Conservation (phyloP, 257 asterid species). For the Solanum clarkiae region DNA sequence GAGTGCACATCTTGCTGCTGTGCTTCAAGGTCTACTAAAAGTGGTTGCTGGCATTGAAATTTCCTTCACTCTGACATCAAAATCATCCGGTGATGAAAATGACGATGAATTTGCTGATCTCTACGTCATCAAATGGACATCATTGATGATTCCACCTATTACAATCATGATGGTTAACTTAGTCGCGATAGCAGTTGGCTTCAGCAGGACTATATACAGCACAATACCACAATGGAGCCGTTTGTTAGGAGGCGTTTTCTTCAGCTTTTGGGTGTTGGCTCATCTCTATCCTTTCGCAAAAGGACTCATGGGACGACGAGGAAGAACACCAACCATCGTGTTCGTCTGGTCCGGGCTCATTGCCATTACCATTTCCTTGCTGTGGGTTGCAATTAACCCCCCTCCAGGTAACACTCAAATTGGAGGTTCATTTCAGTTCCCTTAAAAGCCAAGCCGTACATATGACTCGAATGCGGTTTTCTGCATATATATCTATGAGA, state of each 20-base stretch:
- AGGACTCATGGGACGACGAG: conserved; percentile 76
- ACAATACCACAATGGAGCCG: conserved; percentile 86
- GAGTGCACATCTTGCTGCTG: conserved; percentile 86
- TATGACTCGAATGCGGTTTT: neutral
- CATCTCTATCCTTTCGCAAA: conserved; percentile 77
- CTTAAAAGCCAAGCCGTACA: conserved; percentile 5
- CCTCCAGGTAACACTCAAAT: conserved; percentile 40
- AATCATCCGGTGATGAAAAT: conserved; percentile 54
- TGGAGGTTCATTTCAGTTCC: conserved; percentile 89
- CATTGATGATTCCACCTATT: conserved; percentile 67
- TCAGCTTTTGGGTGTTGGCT: conserved; percentile 84
- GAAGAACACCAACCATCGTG: conserved; percentile 77
- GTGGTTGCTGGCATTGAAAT: conserved; percentile 82
- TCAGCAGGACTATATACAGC: conserved; percentile 72
- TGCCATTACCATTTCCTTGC: conserved; percentile 64
- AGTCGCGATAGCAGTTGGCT: conserved; percentile 73
- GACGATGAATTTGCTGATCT: conserved; percentile 71
- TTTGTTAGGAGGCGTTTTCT: conserved; percentile 75
- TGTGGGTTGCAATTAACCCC: conserved; percentile 78
- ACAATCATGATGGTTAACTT: conserved; percentile 64
- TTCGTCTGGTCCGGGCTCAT: conserved; percentile 84
- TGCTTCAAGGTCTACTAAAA: conserved; percentile 69
- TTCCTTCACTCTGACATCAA: conserved; percentile 68
- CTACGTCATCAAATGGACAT: conserved; percentile 52
- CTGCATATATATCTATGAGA: neutral